These are phyloP conservation scores for Claviceps sorghi DNA, from an alignment of 2,329 filamentous ascomycete species.

Conservation along the genomic window DNA sequence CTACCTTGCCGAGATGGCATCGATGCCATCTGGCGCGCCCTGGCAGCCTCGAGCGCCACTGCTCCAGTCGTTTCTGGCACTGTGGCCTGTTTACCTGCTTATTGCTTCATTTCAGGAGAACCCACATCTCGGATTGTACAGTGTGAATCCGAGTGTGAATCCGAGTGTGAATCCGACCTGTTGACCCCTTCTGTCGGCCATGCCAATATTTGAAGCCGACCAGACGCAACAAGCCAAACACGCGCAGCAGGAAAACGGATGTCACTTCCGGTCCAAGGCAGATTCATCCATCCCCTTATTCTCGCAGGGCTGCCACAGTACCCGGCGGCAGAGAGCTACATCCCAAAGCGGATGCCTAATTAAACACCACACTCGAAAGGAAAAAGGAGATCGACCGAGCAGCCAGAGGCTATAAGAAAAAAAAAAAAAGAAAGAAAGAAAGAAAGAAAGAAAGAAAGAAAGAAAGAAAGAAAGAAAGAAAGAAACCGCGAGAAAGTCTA, in stretches of 20 bases:
- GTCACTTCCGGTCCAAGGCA: background rate
- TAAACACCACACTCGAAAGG: background rate
- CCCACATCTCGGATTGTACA: background rate
- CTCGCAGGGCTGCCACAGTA: background rate
- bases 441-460: background rate
- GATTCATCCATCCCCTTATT: background rate
- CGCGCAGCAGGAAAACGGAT: too few relatives aligned
- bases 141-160: background rate
- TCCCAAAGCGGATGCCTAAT: background rate
- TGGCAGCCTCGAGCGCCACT: background rate
- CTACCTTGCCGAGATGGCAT: background rate
- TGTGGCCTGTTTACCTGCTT: slow-evolving; percentile 3
- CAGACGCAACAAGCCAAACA: too few relatives aligned
- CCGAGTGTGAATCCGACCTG: too few relatives aligned
- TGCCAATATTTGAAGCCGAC: too few relatives aligned
- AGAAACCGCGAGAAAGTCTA: too few relatives aligned
- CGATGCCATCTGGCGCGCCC: background rate
- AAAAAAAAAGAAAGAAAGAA: background rate
- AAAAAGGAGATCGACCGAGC: background rate
- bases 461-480: background rate
- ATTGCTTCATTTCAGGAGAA: slow-evolving; percentile 4
- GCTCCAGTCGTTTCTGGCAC: background rate
- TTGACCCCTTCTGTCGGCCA: too few relatives aligned
- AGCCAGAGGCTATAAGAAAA: background rate
- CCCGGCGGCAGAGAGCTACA: background rate